phyloP scores from a whole-genome alignment of 23 red algal genomes.

The Gracilaria vermiculophylla region DNA sequence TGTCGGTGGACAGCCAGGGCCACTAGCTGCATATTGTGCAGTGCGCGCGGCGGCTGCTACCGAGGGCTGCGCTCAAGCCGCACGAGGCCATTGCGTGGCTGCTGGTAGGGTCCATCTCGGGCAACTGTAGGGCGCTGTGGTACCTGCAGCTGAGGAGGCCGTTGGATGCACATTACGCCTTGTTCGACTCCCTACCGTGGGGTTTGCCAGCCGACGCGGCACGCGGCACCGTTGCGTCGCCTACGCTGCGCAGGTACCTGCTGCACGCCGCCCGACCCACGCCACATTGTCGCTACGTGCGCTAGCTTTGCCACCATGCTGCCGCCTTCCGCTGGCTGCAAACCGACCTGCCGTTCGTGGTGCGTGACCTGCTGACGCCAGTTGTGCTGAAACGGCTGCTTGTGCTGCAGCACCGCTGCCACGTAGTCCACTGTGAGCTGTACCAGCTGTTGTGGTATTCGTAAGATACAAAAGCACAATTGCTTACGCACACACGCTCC shows the following conservation, averaged over 20 bases:
- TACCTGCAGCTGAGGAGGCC: constrained; percentile 2
- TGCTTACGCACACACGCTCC: no score
- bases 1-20: constrained; percentile 52
- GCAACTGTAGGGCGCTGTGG: neutral
- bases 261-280: neutral
- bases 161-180: constrained; percentile 12
- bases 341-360: constrained; percentile 20
- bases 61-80: neutral
- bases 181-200: constrained; percentile 67
- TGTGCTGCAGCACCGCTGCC: neutral
- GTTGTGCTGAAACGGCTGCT: neutral
- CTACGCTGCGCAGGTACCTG: neutral
- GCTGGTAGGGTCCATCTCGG: constrained; percentile 37
- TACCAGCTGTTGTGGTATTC: neutral
- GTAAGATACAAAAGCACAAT: no score
- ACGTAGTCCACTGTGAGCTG: neutral
- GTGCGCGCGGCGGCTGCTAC: neutral
- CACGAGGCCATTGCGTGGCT: neutral
- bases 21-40: constrained; percentile 42
- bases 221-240: neutral
- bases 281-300: neutral
- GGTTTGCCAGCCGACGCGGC: no score
- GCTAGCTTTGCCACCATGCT: neutral
- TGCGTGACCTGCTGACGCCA: neutral
- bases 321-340: constrained; percentile 29